Percentiles rank a stretch among this genome's conserved stretches.
Evolutionary conservation across 768 basidiomycete species (phyloP).

Genomic region (Rhodotorula diobovata): DNA sequence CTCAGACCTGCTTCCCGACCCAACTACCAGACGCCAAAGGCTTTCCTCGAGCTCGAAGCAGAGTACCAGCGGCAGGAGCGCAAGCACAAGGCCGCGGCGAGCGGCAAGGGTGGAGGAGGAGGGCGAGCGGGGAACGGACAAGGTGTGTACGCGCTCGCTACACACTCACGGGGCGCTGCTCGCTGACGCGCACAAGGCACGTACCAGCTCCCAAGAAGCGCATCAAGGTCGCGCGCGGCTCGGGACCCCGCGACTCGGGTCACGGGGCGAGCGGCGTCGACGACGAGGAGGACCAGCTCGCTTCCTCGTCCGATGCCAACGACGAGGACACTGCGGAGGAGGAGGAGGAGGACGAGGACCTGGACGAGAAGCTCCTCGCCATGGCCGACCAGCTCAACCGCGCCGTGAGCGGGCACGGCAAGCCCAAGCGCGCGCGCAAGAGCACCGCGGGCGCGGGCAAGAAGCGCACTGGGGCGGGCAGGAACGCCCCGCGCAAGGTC

Average conservation of each 20-base stretch:
- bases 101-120: not conserved
- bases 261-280: not conserved
- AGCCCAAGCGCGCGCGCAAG: not conserved
- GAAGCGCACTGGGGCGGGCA: too few relatives aligned
- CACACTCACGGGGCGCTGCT: not conserved
- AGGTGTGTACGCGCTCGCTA: not conserved
- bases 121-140: too few relatives aligned
- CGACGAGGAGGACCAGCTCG: conserved; percentile 8
- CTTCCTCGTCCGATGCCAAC: not conserved
- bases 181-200: not conserved
- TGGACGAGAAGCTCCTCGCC: not conserved
- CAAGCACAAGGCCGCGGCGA: not conserved
- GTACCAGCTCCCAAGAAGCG: too few relatives aligned
- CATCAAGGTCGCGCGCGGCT: not conserved
- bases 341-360: not conserved
- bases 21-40: too few relatives aligned
- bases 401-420: not conserved
- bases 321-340: not conserved
- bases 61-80: not conserved
- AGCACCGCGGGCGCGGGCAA: not conserved
- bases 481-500: too few relatives aligned
- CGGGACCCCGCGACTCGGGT: too few relatives aligned
- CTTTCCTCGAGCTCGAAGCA: not conserved
- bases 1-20: not conserved
- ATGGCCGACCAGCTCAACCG: not conserved